Evolutionary conservation across 305 asterid genomes (phyloP).

Genomic region (Plantago lanceolata): DNA sequence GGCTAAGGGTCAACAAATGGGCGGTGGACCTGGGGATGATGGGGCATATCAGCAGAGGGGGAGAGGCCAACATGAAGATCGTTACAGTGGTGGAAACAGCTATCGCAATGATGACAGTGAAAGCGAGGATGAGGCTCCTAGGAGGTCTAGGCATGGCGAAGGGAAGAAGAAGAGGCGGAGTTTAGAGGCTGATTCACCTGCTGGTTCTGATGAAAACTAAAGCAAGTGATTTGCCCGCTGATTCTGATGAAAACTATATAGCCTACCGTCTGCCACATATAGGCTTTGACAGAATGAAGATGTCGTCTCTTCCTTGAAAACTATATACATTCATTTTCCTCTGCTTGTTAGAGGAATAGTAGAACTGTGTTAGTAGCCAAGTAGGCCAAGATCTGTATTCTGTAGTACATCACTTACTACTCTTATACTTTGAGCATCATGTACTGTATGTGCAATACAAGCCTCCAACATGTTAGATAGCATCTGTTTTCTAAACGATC

Average conservation of each 20-base stretch:
- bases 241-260: background rate
- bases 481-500: background rate
- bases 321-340: background rate
- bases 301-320: background rate
- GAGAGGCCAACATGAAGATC: slow-evolving; percentile 41
- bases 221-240: background rate
- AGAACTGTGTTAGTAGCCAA: background rate
- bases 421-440: background rate
- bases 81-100: slow-evolving; percentile 47
- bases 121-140: slow-evolving; percentile 90
- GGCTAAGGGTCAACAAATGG: slow-evolving; percentile 50
- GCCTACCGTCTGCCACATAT: background rate
- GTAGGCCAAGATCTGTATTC: background rate
- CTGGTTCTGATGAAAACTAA: slow-evolving; percentile 31
- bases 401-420: too few relatives aligned
- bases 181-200: slow-evolving; percentile 41
- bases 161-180: slow-evolving; percentile 73
- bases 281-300: slow-evolving; percentile 1
- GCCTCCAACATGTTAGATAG: background rate
- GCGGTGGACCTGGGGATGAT: slow-evolving; percentile 42
- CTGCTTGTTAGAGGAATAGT: background rate
- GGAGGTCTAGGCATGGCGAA: slow-evolving; percentile 86
- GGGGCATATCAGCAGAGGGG: slow-evolving; percentile 35
- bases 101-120: slow-evolving; percentile 63
- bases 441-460: background rate